These are phyloP conservation scores for Chaetomium cochliodes DNA, from an alignment of 495 filamentous ascomycete species.

Conservation along the genomic window DNA sequence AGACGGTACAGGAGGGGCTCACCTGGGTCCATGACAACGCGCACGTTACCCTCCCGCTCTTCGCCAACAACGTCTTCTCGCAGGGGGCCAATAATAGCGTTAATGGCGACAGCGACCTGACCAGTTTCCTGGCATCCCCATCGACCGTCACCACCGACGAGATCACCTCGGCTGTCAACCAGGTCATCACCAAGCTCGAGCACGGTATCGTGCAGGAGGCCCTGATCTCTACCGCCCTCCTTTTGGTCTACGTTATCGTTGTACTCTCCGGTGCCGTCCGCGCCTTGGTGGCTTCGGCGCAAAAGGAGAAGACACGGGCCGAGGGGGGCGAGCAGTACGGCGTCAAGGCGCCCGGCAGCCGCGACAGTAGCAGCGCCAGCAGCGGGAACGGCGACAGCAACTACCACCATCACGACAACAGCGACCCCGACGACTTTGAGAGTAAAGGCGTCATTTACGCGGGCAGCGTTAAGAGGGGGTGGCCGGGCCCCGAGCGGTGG, in stretches of 20 bases:
- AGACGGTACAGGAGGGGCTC: slow-evolving; percentile 73
- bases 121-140: slow-evolving; percentile 74
- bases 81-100: slow-evolving; percentile 68
- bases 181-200: slow-evolving; percentile 62
- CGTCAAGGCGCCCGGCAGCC: slow-evolving; percentile 1
- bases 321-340: slow-evolving; percentile 47
- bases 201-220: slow-evolving; percentile 68
- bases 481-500: slow-evolving; percentile 23
- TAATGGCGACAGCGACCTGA: slow-evolving; percentile 53
- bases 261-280: slow-evolving; percentile 69
- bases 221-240: slow-evolving; percentile 67
- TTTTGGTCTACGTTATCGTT: slow-evolving; percentile 74
- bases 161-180: slow-evolving; percentile 69
- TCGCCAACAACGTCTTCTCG: slow-evolving; percentile 81
- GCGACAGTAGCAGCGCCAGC: slow-evolving; percentile 8
- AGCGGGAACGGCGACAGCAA: slow-evolving; percentile 2
- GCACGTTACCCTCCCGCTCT: slow-evolving; percentile 72
- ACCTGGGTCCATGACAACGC: slow-evolving; percentile 89
- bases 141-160: slow-evolving; percentile 68
- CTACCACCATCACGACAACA: background rate
- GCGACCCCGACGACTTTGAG: background rate
- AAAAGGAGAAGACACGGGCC: slow-evolving; percentile 51
- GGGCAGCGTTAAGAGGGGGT: slow-evolving; percentile 28
- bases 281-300: slow-evolving; percentile 54
- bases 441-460: slow-evolving; percentile 28